Evolutionary conservation across 2,329 filamentous ascomycete genomes (phyloP), one percentile per base, ranked within the genome.

Genomic region (Cadophora malorum): DNA sequence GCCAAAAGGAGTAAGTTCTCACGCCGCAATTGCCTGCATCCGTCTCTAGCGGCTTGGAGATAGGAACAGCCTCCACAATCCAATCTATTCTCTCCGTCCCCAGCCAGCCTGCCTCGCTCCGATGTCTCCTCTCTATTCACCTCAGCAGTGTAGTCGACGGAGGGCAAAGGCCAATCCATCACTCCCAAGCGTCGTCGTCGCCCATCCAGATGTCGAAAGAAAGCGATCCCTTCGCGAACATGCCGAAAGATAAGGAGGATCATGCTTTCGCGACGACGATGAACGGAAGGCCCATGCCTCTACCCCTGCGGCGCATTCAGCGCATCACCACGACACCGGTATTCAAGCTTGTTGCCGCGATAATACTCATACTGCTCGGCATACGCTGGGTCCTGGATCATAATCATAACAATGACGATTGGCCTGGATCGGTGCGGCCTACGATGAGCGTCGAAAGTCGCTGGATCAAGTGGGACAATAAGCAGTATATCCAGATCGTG

Each of bases 401-500:
- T 61, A 74, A 74, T 31, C 70, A 75, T 60, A 71, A 75, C 47
- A 41, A 52, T 7, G 67, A 72, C 19, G 63, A 64, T n/a, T 55
- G 50, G 12, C 21, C 65, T 8, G 50, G 58, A 6, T 49, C 63
- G 8, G 70, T 68, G 5, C 49, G 35, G 21, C 74, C 74, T 1
- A 65, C 59, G 3, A 69, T 47, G 16, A 67, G 35, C 2, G 71
- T 76, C 6, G 74, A 75, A 4, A 67, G 72, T 31, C 3, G 21
- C 49, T 50, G 64, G 7, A 73, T 74, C 50, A 70, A 76, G 47
- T 77, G 74, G 74, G 67, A 62, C 21, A 70, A 73, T 63, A 66
- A 74, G 19, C 68, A 70, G 25, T 76, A 76, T 66, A 71, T 75
- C n/a, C 73, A 75, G 66, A 73, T 73, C 71, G 75, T 74, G 5